phyloP scores from a whole-genome alignment of 371 early-diverging fungal species.

The Mucor sp. region DNA sequence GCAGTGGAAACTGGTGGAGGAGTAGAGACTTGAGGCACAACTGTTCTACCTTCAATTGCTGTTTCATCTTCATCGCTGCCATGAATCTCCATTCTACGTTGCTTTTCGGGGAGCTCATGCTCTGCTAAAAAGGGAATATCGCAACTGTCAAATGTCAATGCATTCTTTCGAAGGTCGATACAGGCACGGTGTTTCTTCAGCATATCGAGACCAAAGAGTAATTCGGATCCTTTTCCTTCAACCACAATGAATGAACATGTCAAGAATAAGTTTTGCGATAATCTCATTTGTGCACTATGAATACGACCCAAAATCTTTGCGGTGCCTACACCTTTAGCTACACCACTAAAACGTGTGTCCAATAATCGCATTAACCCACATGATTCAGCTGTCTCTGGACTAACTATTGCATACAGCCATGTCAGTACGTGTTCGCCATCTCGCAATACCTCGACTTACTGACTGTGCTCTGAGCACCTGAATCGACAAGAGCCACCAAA shows the following conservation, averaged over 20 bases:
- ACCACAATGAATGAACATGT: slow-evolving; percentile 92
- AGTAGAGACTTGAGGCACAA: slow-evolving; percentile 32
- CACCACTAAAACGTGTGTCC: slow-evolving; percentile 88
- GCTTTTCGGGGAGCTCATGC: slow-evolving; percentile 84
- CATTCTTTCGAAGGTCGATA: slow-evolving; percentile 87
- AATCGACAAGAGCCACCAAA: slow-evolving; percentile 95
- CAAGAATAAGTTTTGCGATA: slow-evolving; percentile 72
- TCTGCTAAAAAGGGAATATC: slow-evolving; percentile 89
- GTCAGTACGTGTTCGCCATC: neutral
- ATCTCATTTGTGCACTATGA: slow-evolving; percentile 84
- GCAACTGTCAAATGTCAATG: slow-evolving; percentile 78
- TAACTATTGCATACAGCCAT: slow-evolving; percentile 50
- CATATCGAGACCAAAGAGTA: slow-evolving; percentile 97
- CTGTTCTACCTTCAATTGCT: slow-evolving; percentile 40
- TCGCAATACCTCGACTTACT: slow-evolving; percentile 58
- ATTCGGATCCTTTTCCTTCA: slow-evolving; percentile 90
- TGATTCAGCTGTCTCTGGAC: slow-evolving; percentile 79
- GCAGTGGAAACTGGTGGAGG: slow-evolving; percentile 33
- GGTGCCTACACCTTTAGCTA: slow-evolving; percentile 94
- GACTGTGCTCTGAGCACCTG: slow-evolving; percentile 97
- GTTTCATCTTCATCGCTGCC: slow-evolving; percentile 46
- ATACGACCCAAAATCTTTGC: slow-evolving; percentile 95
- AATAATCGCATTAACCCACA: slow-evolving; percentile 90
- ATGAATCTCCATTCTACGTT: slow-evolving; percentile 53
- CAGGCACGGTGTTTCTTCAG: slow-evolving; percentile 85